Conservation (phyloP, 352 stramenopile species). For the Detonula confervacea region DNA sequence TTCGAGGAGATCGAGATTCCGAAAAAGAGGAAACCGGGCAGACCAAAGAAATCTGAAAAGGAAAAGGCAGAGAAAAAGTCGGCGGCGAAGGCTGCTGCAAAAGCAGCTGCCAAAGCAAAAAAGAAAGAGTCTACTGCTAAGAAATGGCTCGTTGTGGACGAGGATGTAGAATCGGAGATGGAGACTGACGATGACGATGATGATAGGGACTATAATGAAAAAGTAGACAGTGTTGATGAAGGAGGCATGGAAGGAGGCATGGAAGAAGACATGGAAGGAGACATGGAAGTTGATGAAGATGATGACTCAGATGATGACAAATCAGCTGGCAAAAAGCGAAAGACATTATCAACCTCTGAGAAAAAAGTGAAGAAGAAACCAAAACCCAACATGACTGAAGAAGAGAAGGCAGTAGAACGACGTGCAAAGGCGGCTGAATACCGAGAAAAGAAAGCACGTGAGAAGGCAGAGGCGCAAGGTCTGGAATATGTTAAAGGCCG, state of each 20-base stretch:
- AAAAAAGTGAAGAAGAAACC: slow-evolving; percentile 40
- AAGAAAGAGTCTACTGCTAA: slow-evolving; percentile 23
- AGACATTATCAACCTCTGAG: slow-evolving; percentile 2
- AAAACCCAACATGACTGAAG: slow-evolving; percentile 29
- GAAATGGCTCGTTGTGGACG: slow-evolving; percentile 37
- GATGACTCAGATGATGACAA: slow-evolving; percentile 15
- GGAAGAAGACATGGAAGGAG: too few species aligned
- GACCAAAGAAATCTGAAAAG: slow-evolving; percentile 42
- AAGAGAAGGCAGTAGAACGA: slow-evolving; percentile 35
- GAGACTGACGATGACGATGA: slow-evolving; percentile 46
- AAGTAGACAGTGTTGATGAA: slow-evolving; percentile 14
- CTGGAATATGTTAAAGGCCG: slow-evolving; percentile 39
- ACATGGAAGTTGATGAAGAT: slow-evolving; percentile 18
- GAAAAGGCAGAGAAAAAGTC: slow-evolving; percentile 29
- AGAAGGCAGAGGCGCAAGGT: slow-evolving; percentile 40
- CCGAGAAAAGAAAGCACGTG: slow-evolving; percentile 34
- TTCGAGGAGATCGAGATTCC: background rate
- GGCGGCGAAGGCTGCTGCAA: slow-evolving; percentile 11
- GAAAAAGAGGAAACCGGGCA: slow-evolving; percentile 35
- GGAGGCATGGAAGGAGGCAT: too few species aligned
- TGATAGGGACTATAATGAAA: slow-evolving; percentile 42
- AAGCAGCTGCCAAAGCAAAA: too few species aligned
- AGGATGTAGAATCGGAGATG: slow-evolving; percentile 39
- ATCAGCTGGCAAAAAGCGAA: slow-evolving; percentile 15
- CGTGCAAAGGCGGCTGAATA: slow-evolving; percentile 35